Evolutionary conservation across 2,329 filamentous ascomycete genomes (phyloP), one percentile per base, ranked within the genome.

Genomic region (Cordyceps sp.): DNA sequence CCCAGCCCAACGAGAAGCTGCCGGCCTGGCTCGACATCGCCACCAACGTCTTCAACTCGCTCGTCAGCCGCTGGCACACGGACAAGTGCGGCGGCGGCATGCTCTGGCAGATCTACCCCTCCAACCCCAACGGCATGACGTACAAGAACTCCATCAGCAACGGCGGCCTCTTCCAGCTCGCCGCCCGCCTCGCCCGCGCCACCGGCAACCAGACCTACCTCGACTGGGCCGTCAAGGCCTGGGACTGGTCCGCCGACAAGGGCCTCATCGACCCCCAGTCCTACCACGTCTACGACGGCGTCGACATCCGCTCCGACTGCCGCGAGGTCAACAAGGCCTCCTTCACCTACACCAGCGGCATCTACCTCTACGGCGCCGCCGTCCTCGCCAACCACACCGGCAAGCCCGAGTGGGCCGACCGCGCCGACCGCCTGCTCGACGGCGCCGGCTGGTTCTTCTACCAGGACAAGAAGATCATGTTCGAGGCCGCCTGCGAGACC

Each of bases 71-170:
- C 29, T 90, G 83, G 83, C 74, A 86, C 48, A 63, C 57, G 1
- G 57, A 61, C 0, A 54, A 59, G 25, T 92, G 83, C 45, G 64
- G 62, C 18, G 83, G 83, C 37, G 84, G 83, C 5, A 57, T 90
- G 29, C 64, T 72, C 35, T 88, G 81, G 81, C 83, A 93, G 58
- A 84, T 93, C 42, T 86, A 77, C 50, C 57, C 66, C 2, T 70
- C 68, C 43, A 88, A 92, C 48, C 58, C 60, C 29, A 73, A 73
- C 38, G 84, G 83, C 12, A 76, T 85, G 49, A 66, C 73, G 45
- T 90, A 92, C 66, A 90, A 86, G 55, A 88, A 88, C 57, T 67
- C 74, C 6, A 71, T 86, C 42, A 76, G 75, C 38, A 90, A 90
- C 50, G 82, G 80, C 26, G 76, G 74, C n/a, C 73, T 90, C 48